Evolutionary conservation across 129 eudicot genomes (phyloP).

Genomic region (Chrysanthemum makinoi): DNA sequence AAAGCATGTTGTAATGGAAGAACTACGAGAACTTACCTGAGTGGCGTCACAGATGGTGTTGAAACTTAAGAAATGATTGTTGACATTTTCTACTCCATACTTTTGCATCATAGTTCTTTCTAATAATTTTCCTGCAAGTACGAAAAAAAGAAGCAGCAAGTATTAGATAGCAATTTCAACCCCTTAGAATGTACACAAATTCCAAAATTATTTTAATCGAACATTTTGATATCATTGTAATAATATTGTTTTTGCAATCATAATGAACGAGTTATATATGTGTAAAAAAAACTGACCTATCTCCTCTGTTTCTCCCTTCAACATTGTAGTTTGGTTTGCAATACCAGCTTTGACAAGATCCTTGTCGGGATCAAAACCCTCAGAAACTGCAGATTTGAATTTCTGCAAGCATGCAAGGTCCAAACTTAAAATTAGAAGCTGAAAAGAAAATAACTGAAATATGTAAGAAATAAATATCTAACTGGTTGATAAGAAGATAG

Average conservation of each 20-base stretch:
- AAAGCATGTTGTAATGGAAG: neutral
- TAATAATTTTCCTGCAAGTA: conserved; percentile 54
- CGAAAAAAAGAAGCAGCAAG: neutral
- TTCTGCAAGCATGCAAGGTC: conserved; percentile 51
- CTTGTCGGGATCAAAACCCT: conserved; percentile 89
- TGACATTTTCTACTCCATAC: conserved; percentile 78
- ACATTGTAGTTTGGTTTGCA: conserved; percentile 98
- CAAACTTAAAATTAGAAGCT: conserved; percentile 11
- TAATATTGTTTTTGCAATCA: neutral
- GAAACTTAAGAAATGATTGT: conserved; percentile 79
- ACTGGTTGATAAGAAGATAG: neutral
- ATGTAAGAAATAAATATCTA: too few relatives aligned
- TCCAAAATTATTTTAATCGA: neutral
- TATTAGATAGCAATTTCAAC: neutral
- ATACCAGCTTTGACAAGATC: conserved; percentile 84
- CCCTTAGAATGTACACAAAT: neutral
- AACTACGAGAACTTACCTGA: conserved; percentile 51
- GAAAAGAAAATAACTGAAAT: neutral
- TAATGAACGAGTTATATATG: neutral
- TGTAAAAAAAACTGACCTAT: conserved; percentile 54
- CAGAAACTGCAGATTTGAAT: conserved; percentile 79
- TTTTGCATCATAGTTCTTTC: conserved; percentile 96
- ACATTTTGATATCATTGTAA: neutral
- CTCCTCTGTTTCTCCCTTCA: conserved; percentile 98
- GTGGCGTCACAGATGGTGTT: conserved; percentile 97